Conservation (phyloP, 1,139 yeast genomes). For the Waltiozyma sp. region DNA sequence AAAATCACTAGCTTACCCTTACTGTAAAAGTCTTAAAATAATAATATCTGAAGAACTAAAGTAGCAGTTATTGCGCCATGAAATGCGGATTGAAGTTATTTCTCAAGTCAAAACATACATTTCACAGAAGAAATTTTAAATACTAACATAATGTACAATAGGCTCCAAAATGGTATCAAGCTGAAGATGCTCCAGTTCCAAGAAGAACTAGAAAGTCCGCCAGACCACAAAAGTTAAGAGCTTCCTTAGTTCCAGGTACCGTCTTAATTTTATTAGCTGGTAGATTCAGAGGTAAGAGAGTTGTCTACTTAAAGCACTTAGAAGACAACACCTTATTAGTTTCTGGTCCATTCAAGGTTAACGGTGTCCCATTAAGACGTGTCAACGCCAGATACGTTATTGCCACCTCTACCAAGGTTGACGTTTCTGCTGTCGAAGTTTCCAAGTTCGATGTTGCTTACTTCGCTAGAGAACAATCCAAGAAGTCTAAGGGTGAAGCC, state of each 20-base stretch:
- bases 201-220: conserved; percentile 83
- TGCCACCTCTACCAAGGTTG: conserved; percentile 93
- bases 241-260: conserved; percentile 97
- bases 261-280: conserved; percentile 98
- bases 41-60: too few relatives aligned
- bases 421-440: conserved; percentile 71
- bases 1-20: too few relatives aligned
- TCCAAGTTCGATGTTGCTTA: conserved; percentile 91
- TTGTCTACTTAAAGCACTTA: conserved; percentile 93
- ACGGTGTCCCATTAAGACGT: conserved; percentile 99
- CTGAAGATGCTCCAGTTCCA: conserved; percentile 86
- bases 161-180: conserved; percentile 94
- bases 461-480: conserved; percentile 93
- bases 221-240: conserved; percentile 94
- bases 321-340: conserved; percentile 98
- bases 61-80: too few relatives aligned
- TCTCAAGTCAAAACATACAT: too few relatives aligned
- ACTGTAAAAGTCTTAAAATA: too few relatives aligned
- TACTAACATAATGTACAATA: conserved; percentile 14
- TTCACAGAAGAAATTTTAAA: background rate
- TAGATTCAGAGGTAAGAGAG: conserved; percentile 99
- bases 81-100: too few relatives aligned
- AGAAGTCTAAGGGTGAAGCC: conserved; percentile 78
- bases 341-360: conserved; percentile 99
- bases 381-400: conserved; percentile 98